phyloP scores from a whole-genome alignment of 2,329 filamentous ascomycete genomes.

The Colletotrichum lindemuthianum region DNA sequence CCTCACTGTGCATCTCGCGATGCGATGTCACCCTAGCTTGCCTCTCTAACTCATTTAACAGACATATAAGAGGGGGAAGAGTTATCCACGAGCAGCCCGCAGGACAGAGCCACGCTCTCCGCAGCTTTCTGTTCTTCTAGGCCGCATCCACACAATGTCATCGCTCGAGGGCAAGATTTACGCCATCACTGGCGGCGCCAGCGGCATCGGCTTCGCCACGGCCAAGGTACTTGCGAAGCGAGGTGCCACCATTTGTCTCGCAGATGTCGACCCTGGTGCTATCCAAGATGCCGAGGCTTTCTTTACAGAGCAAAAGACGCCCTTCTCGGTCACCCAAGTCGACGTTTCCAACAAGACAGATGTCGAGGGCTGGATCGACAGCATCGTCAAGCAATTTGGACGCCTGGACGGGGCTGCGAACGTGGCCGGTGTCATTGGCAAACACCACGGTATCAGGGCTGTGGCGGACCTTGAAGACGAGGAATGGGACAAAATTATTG shows the following conservation, averaged over 20 bases:
- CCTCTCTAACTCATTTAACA: too few species aligned
- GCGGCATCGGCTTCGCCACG: slow-evolving; percentile 54
- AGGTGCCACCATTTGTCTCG: slow-evolving; percentile 50
- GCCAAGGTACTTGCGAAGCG: slow-evolving; percentile 48
- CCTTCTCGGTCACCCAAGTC: slow-evolving; percentile 47
- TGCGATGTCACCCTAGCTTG: background rate
- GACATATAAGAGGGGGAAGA: too few species aligned
- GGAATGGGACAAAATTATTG: slow-evolving; percentile 60
- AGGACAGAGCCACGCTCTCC: background rate
- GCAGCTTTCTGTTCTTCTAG: background rate
- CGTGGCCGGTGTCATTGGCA: slow-evolving; percentile 62
- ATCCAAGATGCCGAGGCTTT: slow-evolving; percentile 45
- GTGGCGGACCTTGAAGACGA: slow-evolving; percentile 55
- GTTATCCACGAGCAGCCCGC: background rate
- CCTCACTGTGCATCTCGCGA: background rate
- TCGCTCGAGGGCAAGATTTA: slow-evolving; percentile 45
- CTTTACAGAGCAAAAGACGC: slow-evolving; percentile 39
- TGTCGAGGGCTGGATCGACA: slow-evolving; percentile 62
- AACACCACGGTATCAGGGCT: slow-evolving; percentile 49
- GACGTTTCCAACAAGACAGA: slow-evolving; percentile 58
- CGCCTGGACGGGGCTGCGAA: slow-evolving; percentile 66
- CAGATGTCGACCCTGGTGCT: slow-evolving; percentile 48
- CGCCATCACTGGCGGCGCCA: slow-evolving; percentile 46
- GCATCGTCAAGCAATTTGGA: slow-evolving; percentile 59
- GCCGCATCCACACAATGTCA: slow-evolving; percentile 38